A percentile compares a stretch with the other conserved stretches of the same genome.
Conservation (phyloP, 495 filamentous ascomycete genomes). For the Hypoxylon cercidicola region DNA sequence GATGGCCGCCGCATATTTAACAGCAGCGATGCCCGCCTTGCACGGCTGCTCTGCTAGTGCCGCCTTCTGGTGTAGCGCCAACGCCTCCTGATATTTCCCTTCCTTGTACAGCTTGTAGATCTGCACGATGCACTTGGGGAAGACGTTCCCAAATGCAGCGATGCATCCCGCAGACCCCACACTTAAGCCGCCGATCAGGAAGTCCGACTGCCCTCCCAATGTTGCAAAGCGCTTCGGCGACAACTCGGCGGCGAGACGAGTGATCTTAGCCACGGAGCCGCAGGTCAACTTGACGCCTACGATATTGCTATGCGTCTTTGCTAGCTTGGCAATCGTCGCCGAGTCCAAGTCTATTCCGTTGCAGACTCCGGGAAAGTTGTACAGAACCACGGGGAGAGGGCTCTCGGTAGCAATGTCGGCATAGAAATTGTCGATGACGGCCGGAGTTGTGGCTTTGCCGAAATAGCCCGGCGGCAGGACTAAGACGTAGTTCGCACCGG, state of each 20-base stretch:
- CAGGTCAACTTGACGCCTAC: constrained; percentile 76
- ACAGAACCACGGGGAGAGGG: constrained; percentile 70
- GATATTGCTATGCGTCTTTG: constrained; percentile 56
- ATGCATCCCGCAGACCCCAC: constrained; percentile 73
- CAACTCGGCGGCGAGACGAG: constrained; percentile 62
- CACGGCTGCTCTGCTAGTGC: constrained; percentile 64
- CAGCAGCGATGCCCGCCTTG: constrained; percentile 70
- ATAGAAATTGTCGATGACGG: constrained; percentile 70
- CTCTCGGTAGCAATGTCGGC: constrained; percentile 62
- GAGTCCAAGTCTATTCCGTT: constrained; percentile 77
- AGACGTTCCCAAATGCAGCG: constrained; percentile 73
- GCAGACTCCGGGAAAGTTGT: constrained; percentile 78
- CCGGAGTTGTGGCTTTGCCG: constrained; percentile 65
- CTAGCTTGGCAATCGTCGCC: constrained; percentile 66
- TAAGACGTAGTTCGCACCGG: constrained; percentile 68
- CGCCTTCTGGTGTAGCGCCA: constrained; percentile 64
- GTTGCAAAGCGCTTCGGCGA: constrained; percentile 66
- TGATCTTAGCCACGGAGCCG: constrained; percentile 72
- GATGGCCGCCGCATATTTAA: constrained; percentile 71
- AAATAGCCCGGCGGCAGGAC: constrained; percentile 74
- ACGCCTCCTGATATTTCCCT: constrained; percentile 62
- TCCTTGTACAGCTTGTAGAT: constrained; percentile 64
- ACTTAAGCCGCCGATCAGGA: constrained; percentile 69
- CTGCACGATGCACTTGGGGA: constrained; percentile 64
- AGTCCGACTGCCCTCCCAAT: constrained; percentile 77